phyloP scores from a whole-genome alignment of 2,329 filamentous ascomycete genomes.

The Colletotrichum chrysophilum region DNA sequence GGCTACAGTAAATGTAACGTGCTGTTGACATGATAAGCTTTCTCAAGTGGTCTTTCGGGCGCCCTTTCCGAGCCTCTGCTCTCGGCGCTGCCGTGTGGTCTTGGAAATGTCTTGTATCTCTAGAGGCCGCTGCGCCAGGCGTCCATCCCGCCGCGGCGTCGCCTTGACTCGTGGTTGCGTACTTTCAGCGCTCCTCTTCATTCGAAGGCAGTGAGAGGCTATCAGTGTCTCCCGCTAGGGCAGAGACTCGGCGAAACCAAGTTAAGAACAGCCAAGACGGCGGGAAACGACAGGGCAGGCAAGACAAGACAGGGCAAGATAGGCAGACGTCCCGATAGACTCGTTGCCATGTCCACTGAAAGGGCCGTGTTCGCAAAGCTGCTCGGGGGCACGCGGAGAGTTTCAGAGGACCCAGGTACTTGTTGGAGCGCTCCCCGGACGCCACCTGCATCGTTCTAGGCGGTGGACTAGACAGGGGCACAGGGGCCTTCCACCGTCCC shows the following conservation, averaged over 20 bases:
- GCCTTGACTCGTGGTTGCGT: constrained; percentile 1
- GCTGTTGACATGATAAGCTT: constrained; percentile 9
- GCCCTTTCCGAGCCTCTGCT: not conserved
- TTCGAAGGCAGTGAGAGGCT: not conserved
- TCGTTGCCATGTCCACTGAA: not conserved
- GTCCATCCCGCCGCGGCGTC: constrained; percentile 6
- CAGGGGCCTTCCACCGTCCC: not conserved
- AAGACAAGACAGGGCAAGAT: not conserved
- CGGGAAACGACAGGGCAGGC: not conserved
- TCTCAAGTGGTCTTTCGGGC: not conserved
- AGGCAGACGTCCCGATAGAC: not conserved
- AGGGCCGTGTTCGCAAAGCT: not conserved
- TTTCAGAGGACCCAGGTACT: not conserved
- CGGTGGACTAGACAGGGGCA: not conserved
- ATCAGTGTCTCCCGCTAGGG: not conserved
- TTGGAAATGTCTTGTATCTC: not conserved
- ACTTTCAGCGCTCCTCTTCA: not conserved
- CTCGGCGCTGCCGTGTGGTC: constrained; percentile 9
- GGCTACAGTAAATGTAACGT: constrained; percentile 6
- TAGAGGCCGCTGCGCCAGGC: constrained; percentile 6
- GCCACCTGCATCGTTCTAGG: not conserved
- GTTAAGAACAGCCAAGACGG: not conserved
- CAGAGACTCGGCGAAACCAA: not conserved
- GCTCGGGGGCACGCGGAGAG: not conserved
- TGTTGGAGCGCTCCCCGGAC: not conserved